phyloP scores from a whole-genome alignment of 768 basidiomycete species.

The Rhodotorula diobovata region DNA sequence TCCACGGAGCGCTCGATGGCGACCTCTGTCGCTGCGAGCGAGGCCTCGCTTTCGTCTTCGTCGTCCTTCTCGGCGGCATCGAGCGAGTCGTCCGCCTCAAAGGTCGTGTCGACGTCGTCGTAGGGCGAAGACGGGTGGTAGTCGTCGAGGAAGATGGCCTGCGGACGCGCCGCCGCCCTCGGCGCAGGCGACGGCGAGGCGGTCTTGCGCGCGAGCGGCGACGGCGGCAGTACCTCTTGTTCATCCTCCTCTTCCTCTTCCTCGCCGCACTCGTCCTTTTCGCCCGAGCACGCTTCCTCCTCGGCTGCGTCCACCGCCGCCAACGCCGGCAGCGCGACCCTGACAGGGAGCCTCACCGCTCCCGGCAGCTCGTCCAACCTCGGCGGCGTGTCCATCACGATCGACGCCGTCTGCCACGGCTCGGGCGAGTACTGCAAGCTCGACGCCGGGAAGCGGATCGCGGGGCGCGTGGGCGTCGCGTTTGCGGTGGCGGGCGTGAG shows the following conservation, averaged over 20 bases:
- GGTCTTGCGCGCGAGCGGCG: not conserved
- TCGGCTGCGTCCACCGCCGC: not conserved
- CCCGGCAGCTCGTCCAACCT: constrained; percentile 19
- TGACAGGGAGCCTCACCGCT: constrained; percentile 2
- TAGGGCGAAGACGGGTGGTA: too few relatives aligned
- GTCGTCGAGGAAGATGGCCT: constrained; percentile 8
- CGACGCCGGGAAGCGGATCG: constrained; percentile 10
- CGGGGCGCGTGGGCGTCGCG: not conserved
- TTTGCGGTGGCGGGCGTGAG: constrained; percentile 10
- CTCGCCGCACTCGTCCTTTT: constrained; percentile 2
- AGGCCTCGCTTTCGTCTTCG: not conserved
- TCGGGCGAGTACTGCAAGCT: constrained; percentile 3
- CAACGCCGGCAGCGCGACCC: not conserved
- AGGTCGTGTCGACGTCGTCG: constrained; percentile 8
- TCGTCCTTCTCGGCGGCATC: not conserved
- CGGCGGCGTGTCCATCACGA: constrained; percentile 32
- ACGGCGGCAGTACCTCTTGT: not conserved
- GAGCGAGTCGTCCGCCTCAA: not conserved
- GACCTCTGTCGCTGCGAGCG: not conserved
- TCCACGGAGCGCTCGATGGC: not conserved
- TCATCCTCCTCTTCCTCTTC: not conserved
- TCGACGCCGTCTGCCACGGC: constrained; percentile 32
- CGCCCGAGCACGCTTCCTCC: not conserved
- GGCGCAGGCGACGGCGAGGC: not conserved
- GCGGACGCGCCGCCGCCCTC: not conserved